phyloP scores from a whole-genome alignment of 1,139 yeast species.

The Saccharomyces hybrid region DNA sequence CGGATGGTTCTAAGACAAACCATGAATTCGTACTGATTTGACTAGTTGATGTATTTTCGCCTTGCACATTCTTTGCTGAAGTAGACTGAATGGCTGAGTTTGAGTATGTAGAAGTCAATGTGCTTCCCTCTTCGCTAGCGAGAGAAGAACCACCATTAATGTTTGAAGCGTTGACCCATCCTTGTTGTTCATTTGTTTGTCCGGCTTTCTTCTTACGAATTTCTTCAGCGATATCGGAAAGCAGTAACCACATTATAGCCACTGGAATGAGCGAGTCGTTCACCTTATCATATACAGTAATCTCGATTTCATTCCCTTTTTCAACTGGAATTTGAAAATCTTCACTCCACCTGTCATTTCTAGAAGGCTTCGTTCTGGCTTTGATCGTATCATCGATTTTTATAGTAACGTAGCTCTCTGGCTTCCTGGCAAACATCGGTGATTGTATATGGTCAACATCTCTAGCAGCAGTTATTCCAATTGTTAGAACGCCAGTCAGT shows the following conservation, averaged over 20 bases:
- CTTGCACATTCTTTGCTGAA: not conserved
- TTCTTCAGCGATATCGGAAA: conserved; percentile 90
- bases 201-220: conserved; percentile 84
- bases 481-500: conserved; percentile 66
- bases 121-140: conserved; percentile 8
- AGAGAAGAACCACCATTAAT: conserved; percentile 24
- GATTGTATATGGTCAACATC: conserved; percentile 92
- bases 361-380: conserved; percentile 66
- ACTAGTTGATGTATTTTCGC: not conserved
- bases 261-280: conserved; percentile 70
- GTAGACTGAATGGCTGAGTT: conserved; percentile 3
- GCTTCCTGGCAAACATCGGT: conserved; percentile 65
- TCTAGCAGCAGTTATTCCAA: conserved; percentile 66
- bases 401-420: conserved; percentile 70
- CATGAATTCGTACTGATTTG: conserved; percentile 56
- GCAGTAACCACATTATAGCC: conserved; percentile 86
- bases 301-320: conserved; percentile 84
- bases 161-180: conserved; percentile 82
- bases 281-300: conserved; percentile 75
- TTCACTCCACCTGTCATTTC: conserved; percentile 81
- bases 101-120: conserved; percentile 3
- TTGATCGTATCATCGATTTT: conserved; percentile 83
- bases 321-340: conserved; percentile 74
- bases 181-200: conserved; percentile 60
- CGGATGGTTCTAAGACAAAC: conserved; percentile 91